phyloP scores from a whole-genome alignment of 1,139 yeast genomes.

The Arxiozyma slooffiae region DNA sequence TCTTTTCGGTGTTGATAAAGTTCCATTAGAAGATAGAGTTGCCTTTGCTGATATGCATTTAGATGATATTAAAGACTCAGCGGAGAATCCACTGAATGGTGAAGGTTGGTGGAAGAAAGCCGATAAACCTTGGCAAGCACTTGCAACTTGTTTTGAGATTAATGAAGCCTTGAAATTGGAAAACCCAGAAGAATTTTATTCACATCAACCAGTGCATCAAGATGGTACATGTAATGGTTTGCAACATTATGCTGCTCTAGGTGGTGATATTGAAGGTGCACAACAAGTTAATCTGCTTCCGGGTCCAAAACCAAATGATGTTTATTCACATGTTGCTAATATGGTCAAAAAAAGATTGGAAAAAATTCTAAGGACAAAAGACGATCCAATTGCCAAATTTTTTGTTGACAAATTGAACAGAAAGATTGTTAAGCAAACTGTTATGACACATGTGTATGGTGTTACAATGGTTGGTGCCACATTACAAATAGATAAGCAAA shows the following conservation, averaged over 20 bases:
- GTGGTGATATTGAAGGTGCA: conserved; percentile 94
- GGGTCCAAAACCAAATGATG: conserved; percentile 81
- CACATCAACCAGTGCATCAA: conserved; percentile 88
- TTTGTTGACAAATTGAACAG: conserved; percentile 58
- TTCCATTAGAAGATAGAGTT: conserved; percentile 66
- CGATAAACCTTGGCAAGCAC: conserved; percentile 93
- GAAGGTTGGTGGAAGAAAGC: conserved; percentile 76
- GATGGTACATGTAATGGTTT: conserved; percentile 97
- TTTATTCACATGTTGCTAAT: conserved; percentile 71
- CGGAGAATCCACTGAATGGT: conserved; percentile 54
- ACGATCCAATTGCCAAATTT: conserved; percentile 33
- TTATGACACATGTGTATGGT: conserved; percentile 97
- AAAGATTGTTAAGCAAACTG: conserved; percentile 91
- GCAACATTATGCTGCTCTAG: conserved; percentile 96
- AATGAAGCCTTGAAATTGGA: conserved; percentile 57
- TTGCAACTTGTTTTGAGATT: conserved; percentile 78
- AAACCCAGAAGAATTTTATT: conserved; percentile 65
- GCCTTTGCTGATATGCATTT: conserved; percentile 61
- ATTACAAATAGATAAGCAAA: conserved; percentile 69
- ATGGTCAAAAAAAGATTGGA: conserved; percentile 53
- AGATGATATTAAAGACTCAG: conserved; percentile 54
- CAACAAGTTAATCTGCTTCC: conserved; percentile 81
- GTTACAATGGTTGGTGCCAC: conserved; percentile 93
- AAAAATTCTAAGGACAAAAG: conserved; percentile 44
- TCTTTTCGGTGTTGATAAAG: conserved; percentile 79